Base-by-base conservation (phyloP, 768 basidiomycete genomes). In the Jaapia argillacea region DNA sequence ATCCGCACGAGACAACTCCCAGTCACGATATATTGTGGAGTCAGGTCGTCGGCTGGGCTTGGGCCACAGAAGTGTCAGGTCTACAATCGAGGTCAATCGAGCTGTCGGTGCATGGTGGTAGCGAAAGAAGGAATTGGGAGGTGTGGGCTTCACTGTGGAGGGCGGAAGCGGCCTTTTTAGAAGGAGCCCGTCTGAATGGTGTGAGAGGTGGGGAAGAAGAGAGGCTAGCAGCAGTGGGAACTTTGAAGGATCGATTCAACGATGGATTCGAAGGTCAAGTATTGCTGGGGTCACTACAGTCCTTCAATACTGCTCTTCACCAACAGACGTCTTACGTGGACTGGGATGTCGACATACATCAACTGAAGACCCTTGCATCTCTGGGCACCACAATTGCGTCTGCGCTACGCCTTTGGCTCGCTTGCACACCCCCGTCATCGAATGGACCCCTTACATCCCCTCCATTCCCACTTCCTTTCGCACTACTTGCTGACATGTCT, bases 21-120 rank as follows among this genome's bases (percentile, higher is more conserved):
- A 70, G 69, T 5, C 94, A 98, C 59, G 89, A 87, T 42, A 78
- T 97, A 40, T 62, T 85, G 6, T 98, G 94, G 93, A 87, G 81
- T 44, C 88, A 91, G 54, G 67, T 94, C 6, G 62, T 68, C n/a
- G 79, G 75, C 2, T 86, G 84, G 79, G 77, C 70, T 0, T 94
- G 90, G 86, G 69, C 65, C 14, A 67, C 69, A 0, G 78, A 83
- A 24, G 51, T 80, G 5, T 54, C 72, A n/a, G 64, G 38, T 46
- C 72, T 45, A 55, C 64, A 44, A 51, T 53, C 3, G 51, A 55
- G 35, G 40, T 47, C 81, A 7, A 56, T 57, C 6, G 56, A 60
- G 12, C 45, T 41, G 4, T n/a, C n/a, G n/a, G n/a, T n/a, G n/a
- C n/a, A n/a, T n/a, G n/a, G n/a, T n/a, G n/a, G n/a, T n/a, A n/a